Conservation (phyloP, 257 asterid genomes). For the Paulownia fortunei region DNA sequence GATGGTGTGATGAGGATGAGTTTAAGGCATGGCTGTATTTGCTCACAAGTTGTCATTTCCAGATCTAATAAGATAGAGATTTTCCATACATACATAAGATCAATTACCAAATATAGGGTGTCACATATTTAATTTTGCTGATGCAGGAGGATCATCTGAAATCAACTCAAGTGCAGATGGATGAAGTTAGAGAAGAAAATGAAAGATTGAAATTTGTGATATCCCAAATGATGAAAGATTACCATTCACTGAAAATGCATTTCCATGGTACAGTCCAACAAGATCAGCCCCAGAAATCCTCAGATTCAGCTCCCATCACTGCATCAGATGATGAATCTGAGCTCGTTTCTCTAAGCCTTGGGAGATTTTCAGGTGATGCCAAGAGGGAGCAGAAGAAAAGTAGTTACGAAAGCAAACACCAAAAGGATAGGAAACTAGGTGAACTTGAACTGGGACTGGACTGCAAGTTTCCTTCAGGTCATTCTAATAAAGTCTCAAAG, state of each 20-base stretch:
- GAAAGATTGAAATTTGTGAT: slow-evolving; percentile 37
- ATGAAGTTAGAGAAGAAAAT: slow-evolving; percentile 53
- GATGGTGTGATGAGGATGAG: no score
- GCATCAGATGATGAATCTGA: slow-evolving; percentile 34
- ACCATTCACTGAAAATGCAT: slow-evolving; percentile 40
- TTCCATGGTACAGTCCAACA: slow-evolving; percentile 29
- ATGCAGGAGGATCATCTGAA: slow-evolving; percentile 41
- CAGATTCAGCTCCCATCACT: slow-evolving; percentile 13
- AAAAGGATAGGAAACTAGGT: slow-evolving; percentile 19
- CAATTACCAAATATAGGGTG: no score
- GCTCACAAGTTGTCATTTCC: no score
- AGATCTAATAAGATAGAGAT: no score
- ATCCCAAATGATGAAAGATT: slow-evolving; percentile 42
- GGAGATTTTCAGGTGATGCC: slow-evolving; percentile 39
- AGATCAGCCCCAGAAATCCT: slow-evolving; percentile 25
- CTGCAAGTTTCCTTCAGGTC: slow-evolving; percentile 19
- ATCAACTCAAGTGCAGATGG: slow-evolving; percentile 44
- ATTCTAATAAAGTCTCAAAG: background rate
- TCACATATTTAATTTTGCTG: background rate
- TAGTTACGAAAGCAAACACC: background rate
- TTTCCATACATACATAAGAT: no score
- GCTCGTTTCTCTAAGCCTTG: slow-evolving; percentile 52
- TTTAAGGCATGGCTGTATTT: no score
- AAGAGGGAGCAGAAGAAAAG: slow-evolving; percentile 10
- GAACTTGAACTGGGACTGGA: slow-evolving; percentile 50